phyloP scores from a whole-genome alignment of 23 red algal species.

The Gracilariopsis chorda region DNA sequence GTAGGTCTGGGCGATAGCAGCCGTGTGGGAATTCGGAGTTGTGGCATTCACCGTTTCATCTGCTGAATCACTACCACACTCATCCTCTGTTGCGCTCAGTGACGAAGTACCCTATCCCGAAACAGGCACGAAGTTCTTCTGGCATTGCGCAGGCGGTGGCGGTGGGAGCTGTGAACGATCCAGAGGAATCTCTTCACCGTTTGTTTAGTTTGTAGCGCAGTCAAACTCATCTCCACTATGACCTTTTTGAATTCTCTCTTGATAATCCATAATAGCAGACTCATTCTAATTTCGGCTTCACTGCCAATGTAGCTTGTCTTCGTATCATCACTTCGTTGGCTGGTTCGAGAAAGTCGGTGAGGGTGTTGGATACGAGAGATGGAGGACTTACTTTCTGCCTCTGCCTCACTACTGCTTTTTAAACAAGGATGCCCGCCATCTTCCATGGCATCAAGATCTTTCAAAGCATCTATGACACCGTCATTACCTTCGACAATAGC shows the following conservation, averaged over 20 bases:
- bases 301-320: background rate
- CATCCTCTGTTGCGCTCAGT: too few species aligned
- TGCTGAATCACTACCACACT: background rate
- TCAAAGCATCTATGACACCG: slow-evolving; percentile 8
- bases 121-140: background rate
- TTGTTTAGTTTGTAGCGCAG: background rate
- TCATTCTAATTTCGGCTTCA: background rate
- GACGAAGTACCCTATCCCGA: background rate
- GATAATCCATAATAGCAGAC: background rate
- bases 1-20: too few species aligned
- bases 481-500: slow-evolving; percentile 1
- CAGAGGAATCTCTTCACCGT: background rate
- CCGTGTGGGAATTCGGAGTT: too few species aligned
- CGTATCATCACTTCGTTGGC: background rate
- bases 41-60: background rate
- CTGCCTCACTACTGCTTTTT: background rate
- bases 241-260: background rate
- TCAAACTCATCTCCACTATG: slow-evolving; percentile 15
- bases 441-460: background rate
- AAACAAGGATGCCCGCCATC: background rate
- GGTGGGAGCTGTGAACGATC: too few species aligned
- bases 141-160: too few species aligned
- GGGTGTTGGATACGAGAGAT: background rate
- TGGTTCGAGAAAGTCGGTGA: background rate
- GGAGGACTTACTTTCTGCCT: background rate